These are phyloP conservation scores for Xylariales sp. DNA, from an alignment of 2,329 filamentous ascomycete genomes.

Conservation along the genomic window DNA sequence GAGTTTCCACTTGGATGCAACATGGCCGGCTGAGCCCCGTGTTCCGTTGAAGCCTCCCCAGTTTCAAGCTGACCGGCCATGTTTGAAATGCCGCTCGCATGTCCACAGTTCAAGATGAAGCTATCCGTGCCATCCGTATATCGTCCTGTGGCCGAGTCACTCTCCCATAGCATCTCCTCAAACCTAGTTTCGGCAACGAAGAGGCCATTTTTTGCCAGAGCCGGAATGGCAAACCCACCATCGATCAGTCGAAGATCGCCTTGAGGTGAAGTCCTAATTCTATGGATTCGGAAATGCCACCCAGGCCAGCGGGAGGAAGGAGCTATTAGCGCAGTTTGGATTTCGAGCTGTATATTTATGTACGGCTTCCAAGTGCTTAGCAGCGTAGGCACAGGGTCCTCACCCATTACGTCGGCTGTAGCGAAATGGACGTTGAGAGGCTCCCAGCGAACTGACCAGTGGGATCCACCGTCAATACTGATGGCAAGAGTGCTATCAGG, in stretches of 20 bases:
- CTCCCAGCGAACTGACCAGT: conserved; percentile 15
- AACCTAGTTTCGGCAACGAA: too few relatives aligned
- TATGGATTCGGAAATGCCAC: conserved; percentile 4
- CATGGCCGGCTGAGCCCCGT: too few relatives aligned
- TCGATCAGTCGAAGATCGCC: not conserved
- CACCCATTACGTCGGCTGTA: not conserved
- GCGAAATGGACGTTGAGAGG: not conserved
- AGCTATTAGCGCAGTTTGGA: conserved; percentile 3
- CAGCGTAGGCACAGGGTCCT: not conserved
- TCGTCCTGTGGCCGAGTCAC: too few relatives aligned
- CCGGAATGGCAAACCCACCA: conserved; percentile 5
- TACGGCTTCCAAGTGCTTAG: conserved; percentile 6
- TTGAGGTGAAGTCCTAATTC: not conserved
- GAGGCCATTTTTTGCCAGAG: not conserved
- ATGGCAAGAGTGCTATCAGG: conserved; percentile 25
- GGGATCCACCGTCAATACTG: conserved; percentile 25
- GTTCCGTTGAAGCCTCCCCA: too few relatives aligned
- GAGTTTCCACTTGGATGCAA: too few relatives aligned
- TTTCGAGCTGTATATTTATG: not conserved
- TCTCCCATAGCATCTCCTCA: too few relatives aligned
- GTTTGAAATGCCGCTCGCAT: too few relatives aligned
- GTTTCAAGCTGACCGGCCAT: too few relatives aligned
- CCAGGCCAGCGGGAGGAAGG: conserved; percentile 2
- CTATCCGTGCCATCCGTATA: too few relatives aligned
- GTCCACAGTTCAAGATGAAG: too few relatives aligned